phyloP scores from a whole-genome alignment of 352 stramenopile genomes.

The Pythium oligandrum region DNA sequence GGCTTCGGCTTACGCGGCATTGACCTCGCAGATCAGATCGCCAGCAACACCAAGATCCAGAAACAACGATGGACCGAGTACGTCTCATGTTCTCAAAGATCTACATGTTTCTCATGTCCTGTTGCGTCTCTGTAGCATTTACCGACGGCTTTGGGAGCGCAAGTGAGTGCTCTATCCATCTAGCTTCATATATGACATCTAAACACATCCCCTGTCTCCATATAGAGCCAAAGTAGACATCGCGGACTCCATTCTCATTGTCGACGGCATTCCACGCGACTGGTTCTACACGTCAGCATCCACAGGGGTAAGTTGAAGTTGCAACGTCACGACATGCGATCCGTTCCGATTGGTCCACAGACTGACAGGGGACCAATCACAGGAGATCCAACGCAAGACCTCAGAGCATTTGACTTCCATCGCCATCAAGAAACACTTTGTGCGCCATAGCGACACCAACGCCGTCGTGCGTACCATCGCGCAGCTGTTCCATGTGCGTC shows the following conservation, averaged over 20 bases:
- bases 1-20: slow-evolving; percentile 24
- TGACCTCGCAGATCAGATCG: slow-evolving; percentile 52
- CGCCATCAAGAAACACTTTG: slow-evolving; percentile 39
- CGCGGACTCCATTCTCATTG: slow-evolving; percentile 46
- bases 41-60: slow-evolving; percentile 39
- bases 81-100: slow-evolving; percentile 3
- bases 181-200: not conserved
- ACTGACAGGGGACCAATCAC: not conserved
- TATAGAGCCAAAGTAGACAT: slow-evolving; percentile 54
- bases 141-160: slow-evolving; percentile 50
- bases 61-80: slow-evolving; percentile 56
- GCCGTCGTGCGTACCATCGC: slow-evolving; percentile 20
- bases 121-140: slow-evolving; percentile 26
- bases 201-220: not conserved
- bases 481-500: slow-evolving; percentile 24
- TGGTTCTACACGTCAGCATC: slow-evolving; percentile 61
- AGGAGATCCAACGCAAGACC: slow-evolving; percentile 53
- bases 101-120: not conserved
- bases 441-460: slow-evolving; percentile 17
- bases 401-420: slow-evolving; percentile 30
- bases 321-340: too few relatives aligned
- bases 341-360: too few relatives aligned
- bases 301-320: slow-evolving; percentile 32
- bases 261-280: slow-evolving; percentile 28
- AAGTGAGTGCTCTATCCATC: slow-evolving; percentile 24